A percentile compares a stretch with the other conserved stretches of the same genome.
phyloP scores from a whole-genome alignment of 257 asterid genomes.

The Lavandula angustifolia region DNA sequence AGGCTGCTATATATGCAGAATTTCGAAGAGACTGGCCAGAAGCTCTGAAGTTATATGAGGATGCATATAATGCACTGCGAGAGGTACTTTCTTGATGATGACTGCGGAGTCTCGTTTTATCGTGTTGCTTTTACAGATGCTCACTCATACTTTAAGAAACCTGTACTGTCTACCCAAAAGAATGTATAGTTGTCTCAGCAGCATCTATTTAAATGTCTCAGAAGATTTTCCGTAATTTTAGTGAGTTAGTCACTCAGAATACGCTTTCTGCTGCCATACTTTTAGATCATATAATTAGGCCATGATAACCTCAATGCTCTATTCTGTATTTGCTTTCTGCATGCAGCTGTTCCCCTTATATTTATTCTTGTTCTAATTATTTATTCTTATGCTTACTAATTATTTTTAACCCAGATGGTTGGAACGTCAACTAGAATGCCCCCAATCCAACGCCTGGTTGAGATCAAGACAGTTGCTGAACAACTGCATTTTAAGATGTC shows the following conservation, averaged over 20 bases:
- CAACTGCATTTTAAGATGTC: constrained; percentile 88
- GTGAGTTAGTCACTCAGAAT: constrained; percentile 20
- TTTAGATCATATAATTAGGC: constrained; percentile 14
- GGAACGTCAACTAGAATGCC: constrained; percentile 91
- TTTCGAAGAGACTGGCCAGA: constrained; percentile 96
- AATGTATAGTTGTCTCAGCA: not conserved
- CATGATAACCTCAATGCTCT: constrained; percentile 12
- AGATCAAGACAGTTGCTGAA: constrained; percentile 86
- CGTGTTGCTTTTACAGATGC: constrained; percentile 25
- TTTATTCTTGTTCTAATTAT: constrained; percentile 7
- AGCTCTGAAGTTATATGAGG: constrained; percentile 86
- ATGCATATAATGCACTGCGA: constrained; percentile 79
- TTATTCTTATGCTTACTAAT: not conserved
- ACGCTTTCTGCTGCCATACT: constrained; percentile 11
- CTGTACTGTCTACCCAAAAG: not conserved
- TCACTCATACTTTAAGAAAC: not conserved
- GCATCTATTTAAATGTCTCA: constrained; percentile 1
- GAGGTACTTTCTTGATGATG: constrained; percentile 56
- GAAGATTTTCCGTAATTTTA: not conserved
- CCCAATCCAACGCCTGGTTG: constrained; percentile 80
- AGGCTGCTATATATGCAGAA: constrained; percentile 99
- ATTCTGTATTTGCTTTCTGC: constrained; percentile 27
- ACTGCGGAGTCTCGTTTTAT: constrained; percentile 26
- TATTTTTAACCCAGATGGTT: constrained; percentile 58
- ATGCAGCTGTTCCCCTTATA: not conserved